Percentiles rank a stretch among this genome's conserved stretches.
These are phyloP conservation scores for Aleurites moluccanus DNA, from an alignment of 441 rosid species.

Conservation along the genomic window DNA sequence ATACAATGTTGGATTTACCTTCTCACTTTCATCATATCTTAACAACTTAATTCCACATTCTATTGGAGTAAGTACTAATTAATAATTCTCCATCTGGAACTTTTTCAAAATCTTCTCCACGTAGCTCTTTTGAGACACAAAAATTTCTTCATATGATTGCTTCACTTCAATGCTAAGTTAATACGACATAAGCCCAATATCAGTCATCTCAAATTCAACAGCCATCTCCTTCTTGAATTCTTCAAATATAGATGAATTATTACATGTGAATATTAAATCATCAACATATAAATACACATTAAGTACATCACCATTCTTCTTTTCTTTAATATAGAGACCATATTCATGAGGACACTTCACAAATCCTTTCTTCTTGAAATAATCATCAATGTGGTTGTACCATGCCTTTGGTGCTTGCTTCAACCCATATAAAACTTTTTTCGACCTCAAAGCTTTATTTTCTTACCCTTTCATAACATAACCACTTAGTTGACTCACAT, in stretches of 20 bases:
- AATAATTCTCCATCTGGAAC: background rate
- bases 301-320: background rate
- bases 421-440: constrained; percentile 4
- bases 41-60: background rate
- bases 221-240: background rate
- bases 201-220: too few species aligned
- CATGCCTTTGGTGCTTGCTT: constrained; percentile 10
- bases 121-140: too few species aligned
- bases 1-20: background rate
- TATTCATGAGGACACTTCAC: background rate
- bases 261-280: background rate
- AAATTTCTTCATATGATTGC: too few species aligned
- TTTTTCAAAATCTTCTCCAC: background rate
- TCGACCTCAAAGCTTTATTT: constrained; percentile 1
- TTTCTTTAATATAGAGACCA: background rate
- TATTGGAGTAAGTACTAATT: too few species aligned
- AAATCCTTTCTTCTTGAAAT: background rate
- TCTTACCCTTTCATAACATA: background rate
- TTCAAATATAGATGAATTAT: background rate
- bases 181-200: too few species aligned
- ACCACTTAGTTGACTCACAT: background rate
- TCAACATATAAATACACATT: background rate
- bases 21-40: background rate
- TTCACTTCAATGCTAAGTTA: too few species aligned
- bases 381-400: background rate